Evolutionary conservation across 495 filamentous ascomycete species (phyloP).

Genomic region (Neurospora sp.): DNA sequence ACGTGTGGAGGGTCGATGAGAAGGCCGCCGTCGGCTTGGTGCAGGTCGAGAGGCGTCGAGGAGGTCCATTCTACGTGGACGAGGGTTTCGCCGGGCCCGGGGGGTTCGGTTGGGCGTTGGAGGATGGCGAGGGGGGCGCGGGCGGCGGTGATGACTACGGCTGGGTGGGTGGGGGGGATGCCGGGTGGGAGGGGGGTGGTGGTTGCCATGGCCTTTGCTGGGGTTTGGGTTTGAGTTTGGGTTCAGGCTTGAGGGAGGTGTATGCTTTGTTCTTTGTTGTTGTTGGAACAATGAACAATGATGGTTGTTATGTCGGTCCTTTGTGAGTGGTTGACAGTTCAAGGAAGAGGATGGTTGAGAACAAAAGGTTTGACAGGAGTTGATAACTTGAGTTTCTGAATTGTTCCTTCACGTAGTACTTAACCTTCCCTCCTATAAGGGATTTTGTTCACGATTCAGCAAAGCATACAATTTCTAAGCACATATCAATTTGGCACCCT

Average conservation of each 20-base stretch:
- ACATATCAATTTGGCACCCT: background rate
- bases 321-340: background rate
- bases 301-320: background rate
- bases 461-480: background rate
- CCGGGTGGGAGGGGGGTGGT: constrained; percentile 8
- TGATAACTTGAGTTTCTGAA: background rate
- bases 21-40: constrained; percentile 43
- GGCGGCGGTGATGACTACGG: constrained; percentile 28
- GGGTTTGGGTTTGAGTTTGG: background rate
- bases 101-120: constrained; percentile 27
- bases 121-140: constrained; percentile 26
- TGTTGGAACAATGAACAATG: background rate
- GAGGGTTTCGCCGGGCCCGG: constrained; percentile 26
- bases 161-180: constrained; percentile 25
- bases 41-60: constrained; percentile 44
- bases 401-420: background rate
- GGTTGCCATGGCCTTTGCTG: background rate
- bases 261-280: background rate
- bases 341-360: background rate
- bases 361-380: background rate
- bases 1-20: constrained; percentile 30
- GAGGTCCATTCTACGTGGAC: constrained; percentile 39
- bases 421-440: background rate
- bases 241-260: background rate
- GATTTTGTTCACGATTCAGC: background rate